phyloP scores from a whole-genome alignment of 495 filamentous ascomycete genomes.

The Saxispiralis lemnorum region DNA sequence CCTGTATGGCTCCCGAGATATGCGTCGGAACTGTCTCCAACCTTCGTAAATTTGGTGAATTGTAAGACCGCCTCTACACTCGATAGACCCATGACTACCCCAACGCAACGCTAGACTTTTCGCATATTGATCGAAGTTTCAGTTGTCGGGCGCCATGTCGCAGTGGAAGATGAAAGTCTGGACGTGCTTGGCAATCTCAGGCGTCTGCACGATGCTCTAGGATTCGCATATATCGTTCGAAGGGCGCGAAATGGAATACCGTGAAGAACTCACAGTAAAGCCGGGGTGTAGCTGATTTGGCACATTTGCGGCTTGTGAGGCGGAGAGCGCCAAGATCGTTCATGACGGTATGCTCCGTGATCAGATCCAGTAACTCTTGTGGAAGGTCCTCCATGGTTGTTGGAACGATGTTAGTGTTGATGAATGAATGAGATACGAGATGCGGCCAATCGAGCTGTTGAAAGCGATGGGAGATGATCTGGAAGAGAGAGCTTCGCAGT shows the following conservation, averaged over 20 bases:
- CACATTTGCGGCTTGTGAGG: not conserved
- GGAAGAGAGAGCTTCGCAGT: not conserved
- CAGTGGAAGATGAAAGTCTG: conserved; percentile 3
- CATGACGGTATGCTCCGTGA: not conserved
- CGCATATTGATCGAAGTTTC: not conserved
- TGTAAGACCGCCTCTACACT: too few relatives aligned
- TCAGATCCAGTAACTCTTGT: conserved; percentile 1
- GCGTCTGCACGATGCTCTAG: not conserved
- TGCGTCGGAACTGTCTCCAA: too few relatives aligned
- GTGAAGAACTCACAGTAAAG: not conserved
- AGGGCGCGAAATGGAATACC: conserved; percentile 1
- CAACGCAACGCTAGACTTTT: too few relatives aligned
- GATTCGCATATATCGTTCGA: not conserved
- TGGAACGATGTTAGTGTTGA: not conserved
- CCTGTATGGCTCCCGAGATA: too few relatives aligned
- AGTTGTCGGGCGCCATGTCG: conserved; percentile 1
- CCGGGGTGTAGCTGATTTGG: not conserved
- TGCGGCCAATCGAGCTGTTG: not conserved
- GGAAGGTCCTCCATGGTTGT: not conserved
- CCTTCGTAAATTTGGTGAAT: too few relatives aligned
- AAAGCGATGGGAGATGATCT: conserved; percentile 1
- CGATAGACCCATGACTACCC: too few relatives aligned
- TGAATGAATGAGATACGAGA: not conserved
- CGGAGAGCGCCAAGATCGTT: not conserved
- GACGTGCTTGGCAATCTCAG: conserved; percentile 1